A percentile compares a stretch with the other conserved stretches of the same genome.
These are phyloP conservation scores for Emiliania huxleyi DNA, from an alignment of 78 protist genomes.

Conservation along the genomic window DNA sequence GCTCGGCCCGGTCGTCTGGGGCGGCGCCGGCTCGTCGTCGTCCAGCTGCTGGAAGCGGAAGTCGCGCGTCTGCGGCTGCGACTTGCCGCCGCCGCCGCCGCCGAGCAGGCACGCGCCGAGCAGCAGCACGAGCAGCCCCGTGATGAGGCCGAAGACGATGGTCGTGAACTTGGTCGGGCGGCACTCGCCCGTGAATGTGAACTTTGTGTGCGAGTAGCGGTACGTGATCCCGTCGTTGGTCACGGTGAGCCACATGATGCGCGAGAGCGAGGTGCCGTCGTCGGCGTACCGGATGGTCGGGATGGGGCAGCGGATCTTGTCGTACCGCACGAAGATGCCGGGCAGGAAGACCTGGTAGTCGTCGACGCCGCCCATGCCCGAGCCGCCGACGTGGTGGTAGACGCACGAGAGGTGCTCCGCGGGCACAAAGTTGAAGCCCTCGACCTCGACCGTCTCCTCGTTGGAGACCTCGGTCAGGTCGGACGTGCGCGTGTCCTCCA, in stretches of 20 bases:
- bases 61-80: too few species aligned
- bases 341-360: background rate
- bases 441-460: background rate
- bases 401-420: background rate
- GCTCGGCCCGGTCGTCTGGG: too few species aligned
- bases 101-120: background rate
- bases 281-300: background rate
- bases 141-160: background rate
- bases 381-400: background rate
- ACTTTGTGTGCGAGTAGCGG: background rate
- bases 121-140: background rate
- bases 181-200: background rate
- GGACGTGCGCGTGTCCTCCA: background rate
- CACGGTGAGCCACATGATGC: background rate
- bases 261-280: background rate
- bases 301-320: background rate
- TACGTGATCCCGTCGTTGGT: background rate
- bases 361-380: background rate
- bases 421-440: background rate
- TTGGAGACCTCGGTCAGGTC: background rate
- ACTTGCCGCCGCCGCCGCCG: too few species aligned
- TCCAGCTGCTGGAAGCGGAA: background rate
- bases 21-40: background rate
- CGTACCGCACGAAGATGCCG: background rate
- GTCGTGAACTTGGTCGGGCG: background rate